Evolutionary conservation across 176 grass and related monocot species (phyloP).

Genomic region (Microstegium vimineum): DNA sequence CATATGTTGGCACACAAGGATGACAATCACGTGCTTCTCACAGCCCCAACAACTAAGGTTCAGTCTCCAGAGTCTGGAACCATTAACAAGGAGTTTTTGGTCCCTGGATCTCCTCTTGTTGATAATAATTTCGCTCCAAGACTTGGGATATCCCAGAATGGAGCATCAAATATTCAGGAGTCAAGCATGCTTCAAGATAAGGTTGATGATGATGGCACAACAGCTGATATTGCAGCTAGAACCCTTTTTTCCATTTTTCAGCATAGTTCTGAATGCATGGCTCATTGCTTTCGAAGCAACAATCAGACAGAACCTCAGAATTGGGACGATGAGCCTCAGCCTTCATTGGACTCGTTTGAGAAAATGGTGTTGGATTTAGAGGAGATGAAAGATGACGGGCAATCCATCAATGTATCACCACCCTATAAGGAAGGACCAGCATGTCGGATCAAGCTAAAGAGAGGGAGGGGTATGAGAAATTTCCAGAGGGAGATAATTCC

Average conservation of each 20-base stretch:
- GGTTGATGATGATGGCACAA: constrained; percentile 13
- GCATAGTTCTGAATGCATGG: constrained; percentile 15
- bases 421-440: constrained; percentile 35
- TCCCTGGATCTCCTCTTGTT: constrained; percentile 27
- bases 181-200: constrained; percentile 20
- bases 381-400: constrained; percentile 59
- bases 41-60: neutral
- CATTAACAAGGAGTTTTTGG: neutral
- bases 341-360: constrained; percentile 65
- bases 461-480: constrained; percentile 77
- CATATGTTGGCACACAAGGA: neutral
- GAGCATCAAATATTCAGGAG: constrained; percentile 13
- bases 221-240: constrained; percentile 49
- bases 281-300: neutral
- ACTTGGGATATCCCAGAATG: neutral
- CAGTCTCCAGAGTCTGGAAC: neutral
- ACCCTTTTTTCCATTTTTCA: constrained; percentile 67
- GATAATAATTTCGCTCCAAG: neutral
- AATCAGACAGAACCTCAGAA: constrained; percentile 14
- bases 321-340: constrained; percentile 21
- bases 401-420: constrained; percentile 22
- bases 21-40: neutral
- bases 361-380: constrained; percentile 51
- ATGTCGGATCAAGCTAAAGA: constrained; percentile 61
- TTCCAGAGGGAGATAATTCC: constrained; percentile 90